These are phyloP conservation scores for Geum urbanum DNA, from an alignment of 306 rosid genomes.

Conservation along the genomic window DNA sequence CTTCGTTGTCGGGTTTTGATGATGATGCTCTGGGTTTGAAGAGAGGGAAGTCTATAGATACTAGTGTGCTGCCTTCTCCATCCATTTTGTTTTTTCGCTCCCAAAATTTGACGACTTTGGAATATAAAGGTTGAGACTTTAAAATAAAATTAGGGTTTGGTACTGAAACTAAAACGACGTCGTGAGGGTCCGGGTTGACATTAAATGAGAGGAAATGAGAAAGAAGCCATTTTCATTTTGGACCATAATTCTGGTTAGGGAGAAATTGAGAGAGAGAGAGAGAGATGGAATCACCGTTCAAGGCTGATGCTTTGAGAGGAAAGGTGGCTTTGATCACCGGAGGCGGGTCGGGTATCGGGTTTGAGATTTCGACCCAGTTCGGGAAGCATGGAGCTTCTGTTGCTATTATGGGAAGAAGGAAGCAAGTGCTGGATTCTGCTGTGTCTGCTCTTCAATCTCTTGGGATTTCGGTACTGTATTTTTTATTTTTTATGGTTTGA, in stretches of 20 bases:
- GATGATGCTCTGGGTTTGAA: conserved; percentile 26
- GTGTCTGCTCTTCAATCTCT: conserved; percentile 62
- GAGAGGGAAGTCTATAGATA: conserved; percentile 48
- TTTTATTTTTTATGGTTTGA: not conserved
- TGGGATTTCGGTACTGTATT: conserved; percentile 46
- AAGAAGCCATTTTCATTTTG: not conserved
- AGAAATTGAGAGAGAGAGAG: not conserved
- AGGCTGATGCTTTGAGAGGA: conserved; percentile 50
- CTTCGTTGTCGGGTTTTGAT: conserved; percentile 15
- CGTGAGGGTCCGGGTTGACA: not conserved
- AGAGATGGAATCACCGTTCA: conserved; percentile 65
- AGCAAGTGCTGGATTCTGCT: conserved; percentile 63
- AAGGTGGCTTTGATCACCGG: conserved; percentile 84
- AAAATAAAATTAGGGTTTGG: not conserved
- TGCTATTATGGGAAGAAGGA: conserved; percentile 87
- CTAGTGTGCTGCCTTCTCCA: conserved; percentile 20
- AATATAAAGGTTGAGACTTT: not conserved
- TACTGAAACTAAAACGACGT: not conserved
- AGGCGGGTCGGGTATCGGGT: conserved; percentile 93
- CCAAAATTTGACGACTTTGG: not conserved
- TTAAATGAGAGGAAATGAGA: not conserved
- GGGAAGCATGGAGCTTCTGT: conserved; percentile 91
- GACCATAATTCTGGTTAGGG: not conserved
- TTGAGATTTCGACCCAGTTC: conserved; percentile 63
- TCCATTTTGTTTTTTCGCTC: conserved; percentile 27